Evolutionary conservation across 805 yeast species (phyloP), one percentile per base, ranked within the genome.

Genomic region (Cyberlindnera galapagoensis): DNA sequence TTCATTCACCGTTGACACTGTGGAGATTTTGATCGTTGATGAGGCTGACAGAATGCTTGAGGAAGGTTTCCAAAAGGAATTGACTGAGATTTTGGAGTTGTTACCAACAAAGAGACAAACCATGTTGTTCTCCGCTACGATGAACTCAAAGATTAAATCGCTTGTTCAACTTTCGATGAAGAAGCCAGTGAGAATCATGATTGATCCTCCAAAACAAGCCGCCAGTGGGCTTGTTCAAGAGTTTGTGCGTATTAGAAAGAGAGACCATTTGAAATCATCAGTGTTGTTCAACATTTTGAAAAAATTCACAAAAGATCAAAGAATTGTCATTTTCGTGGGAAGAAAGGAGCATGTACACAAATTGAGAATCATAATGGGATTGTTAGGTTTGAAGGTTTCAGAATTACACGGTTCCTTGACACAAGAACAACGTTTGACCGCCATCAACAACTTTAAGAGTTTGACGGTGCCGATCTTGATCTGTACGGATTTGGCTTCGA

Each of bases 1-100:
- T 7, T 80, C 92, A 32, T 92, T 92, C 57, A 76, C 77, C 30
- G 94, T 87, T 29, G 97, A 92, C 46, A 69, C 78, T 21, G 92
- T 92, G 30, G 98, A 92, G 63, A 83, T 92, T 33, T 66, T 92
- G 49, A 94, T 92, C 19, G 71, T 92, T 46, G 98, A 92, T 65
- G 98, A 92, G 66, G 98, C 98, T 39, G 98, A 92, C 69, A 78
- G 98, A 65, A 92, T 92, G 97, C 71, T 92, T 47, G 99, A 92
- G 57, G 99, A 92, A 62, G 99, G 99, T 53, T 92, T 92, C 74
- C 96, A 88, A 60, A 85, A 78, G 33, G 98, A 92, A 60, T 67
- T 92, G 45, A 80, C 86, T 13, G 98, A 92, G 57, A 90, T 92
- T 39, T 71, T 92, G 59, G 71, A 82, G 10, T 66, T 90, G 34